Evolutionary conservation across 1,139 yeast species (phyloP).

Genomic region (Kodamaea derodonti): DNA sequence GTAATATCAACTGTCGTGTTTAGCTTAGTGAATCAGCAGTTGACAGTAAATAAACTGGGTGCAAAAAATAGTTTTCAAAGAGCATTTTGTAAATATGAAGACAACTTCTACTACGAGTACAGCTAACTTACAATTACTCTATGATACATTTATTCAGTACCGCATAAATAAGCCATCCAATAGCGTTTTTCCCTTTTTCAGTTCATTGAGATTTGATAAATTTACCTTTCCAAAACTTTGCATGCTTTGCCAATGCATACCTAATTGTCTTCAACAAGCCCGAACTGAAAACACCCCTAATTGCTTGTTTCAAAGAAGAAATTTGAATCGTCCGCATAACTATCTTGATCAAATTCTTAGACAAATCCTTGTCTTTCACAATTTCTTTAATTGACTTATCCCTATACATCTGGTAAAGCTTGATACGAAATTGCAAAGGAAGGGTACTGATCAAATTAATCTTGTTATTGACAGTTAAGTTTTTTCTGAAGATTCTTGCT

Average conservation of each 20-base stretch:
- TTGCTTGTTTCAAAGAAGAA: constrained; percentile 71
- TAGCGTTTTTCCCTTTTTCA: too few relatives aligned
- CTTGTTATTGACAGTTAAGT: constrained; percentile 17
- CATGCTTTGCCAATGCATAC: constrained; percentile 75
- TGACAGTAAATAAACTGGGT: too few relatives aligned
- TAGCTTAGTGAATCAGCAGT: too few relatives aligned
- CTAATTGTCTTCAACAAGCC: constrained; percentile 69
- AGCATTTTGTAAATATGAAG: too few relatives aligned
- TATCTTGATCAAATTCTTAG: constrained; percentile 35
- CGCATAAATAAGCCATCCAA: background rate
- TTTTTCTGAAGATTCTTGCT: constrained; percentile 16
- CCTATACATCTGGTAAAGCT: constrained; percentile 39
- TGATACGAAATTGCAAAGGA: constrained; percentile 51
- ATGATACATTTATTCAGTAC: background rate
- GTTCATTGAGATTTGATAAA: too few relatives aligned
- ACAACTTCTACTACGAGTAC: too few relatives aligned
- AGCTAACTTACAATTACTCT: too few relatives aligned
- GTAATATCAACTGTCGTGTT: too few relatives aligned
- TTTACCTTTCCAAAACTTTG: constrained; percentile 22
- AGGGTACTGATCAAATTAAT: constrained; percentile 36
- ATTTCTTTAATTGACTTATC: constrained; percentile 31
- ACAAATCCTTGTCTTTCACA: constrained; percentile 37
- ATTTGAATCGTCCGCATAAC: constrained; percentile 60
- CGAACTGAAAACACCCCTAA: constrained; percentile 84
- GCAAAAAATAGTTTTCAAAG: too few relatives aligned